phyloP scores from a whole-genome alignment of 306 rosid genomes.

The Cicer arietinum region DNA sequence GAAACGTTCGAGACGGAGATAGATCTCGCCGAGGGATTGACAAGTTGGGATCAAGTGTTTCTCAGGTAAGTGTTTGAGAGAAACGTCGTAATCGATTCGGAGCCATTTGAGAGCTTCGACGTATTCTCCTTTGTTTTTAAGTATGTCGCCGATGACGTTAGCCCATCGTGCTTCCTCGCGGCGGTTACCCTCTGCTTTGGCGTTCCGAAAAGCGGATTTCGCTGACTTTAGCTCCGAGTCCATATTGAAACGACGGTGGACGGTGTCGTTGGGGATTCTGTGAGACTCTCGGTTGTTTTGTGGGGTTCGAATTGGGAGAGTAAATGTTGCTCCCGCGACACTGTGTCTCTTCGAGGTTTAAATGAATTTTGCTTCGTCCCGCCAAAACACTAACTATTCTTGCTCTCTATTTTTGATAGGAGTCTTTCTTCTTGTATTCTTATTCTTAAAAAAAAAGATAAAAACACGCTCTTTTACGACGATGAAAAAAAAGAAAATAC shows the following conservation, averaged over 20 bases:
- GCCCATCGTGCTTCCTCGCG: conserved; percentile 96
- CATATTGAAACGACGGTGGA: conserved; percentile 48
- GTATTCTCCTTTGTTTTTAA: conserved; percentile 81
- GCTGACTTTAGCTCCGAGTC: conserved; percentile 62
- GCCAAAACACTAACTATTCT: conserved; percentile 38
- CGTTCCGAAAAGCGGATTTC: conserved; percentile 63
- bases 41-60: conserved; percentile 78
- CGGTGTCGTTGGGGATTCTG: conserved; percentile 23
- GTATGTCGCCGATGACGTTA: conserved; percentile 70
- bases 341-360: not conserved
- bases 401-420: not conserved
- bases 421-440: too few species aligned
- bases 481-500: too few species aligned
- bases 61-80: conserved; percentile 58
- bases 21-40: conserved; percentile 91
- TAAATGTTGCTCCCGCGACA: conserved; percentile 13
- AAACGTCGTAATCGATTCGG: conserved; percentile 70
- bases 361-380: conserved; percentile 43
- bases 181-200: conserved; percentile 72
- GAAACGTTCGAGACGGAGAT: conserved; percentile 76
- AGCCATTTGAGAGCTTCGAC: conserved; percentile 83
- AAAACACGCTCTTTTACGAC: too few species aligned
- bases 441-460: too few species aligned
- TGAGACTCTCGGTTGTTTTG: conserved; percentile 4
- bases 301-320: conserved; percentile 23